Evolutionary conservation across 2,329 filamentous ascomycete genomes (phyloP).

Genomic region (Penicillium polonicum): DNA sequence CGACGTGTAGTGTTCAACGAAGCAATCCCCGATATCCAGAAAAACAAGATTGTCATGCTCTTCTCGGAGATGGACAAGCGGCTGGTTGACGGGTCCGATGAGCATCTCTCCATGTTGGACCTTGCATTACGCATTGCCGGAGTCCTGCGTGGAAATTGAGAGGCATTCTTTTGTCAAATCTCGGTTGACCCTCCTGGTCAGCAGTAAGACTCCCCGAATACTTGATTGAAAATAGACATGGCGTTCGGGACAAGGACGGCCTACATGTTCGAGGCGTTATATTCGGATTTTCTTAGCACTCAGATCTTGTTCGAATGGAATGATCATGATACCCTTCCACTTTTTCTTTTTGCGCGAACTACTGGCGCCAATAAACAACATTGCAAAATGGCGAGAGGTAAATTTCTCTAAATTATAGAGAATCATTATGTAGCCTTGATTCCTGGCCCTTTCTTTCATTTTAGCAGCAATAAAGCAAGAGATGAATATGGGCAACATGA

Average conservation of each 20-base stretch:
- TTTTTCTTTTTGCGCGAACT: background rate
- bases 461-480: background rate
- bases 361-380: background rate
- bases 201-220: too few relatives aligned
- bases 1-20: slow-evolving; percentile 81
- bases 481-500: background rate
- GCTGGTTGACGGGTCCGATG: slow-evolving; percentile 89
- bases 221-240: slow-evolving; percentile 1
- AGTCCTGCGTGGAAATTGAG: slow-evolving; percentile 54
- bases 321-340: slow-evolving; percentile 13
- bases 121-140: slow-evolving; percentile 76
- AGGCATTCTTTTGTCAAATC: too few relatives aligned
- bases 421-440: background rate
- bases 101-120: slow-evolving; percentile 89
- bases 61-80: slow-evolving; percentile 96
- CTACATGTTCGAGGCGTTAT: slow-evolving; percentile 4
- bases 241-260: slow-evolving; percentile 1
- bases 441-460: background rate
- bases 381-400: background rate
- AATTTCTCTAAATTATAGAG: background rate
- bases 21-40: slow-evolving; percentile 76
- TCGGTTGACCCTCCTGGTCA: background rate
- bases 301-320: slow-evolving; percentile 9
- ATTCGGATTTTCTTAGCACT: slow-evolving; percentile 3
- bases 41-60: slow-evolving; percentile 82